phyloP scores from a whole-genome alignment of 2,329 filamentous ascomycete species.

The Arthroderma sp. region DNA sequence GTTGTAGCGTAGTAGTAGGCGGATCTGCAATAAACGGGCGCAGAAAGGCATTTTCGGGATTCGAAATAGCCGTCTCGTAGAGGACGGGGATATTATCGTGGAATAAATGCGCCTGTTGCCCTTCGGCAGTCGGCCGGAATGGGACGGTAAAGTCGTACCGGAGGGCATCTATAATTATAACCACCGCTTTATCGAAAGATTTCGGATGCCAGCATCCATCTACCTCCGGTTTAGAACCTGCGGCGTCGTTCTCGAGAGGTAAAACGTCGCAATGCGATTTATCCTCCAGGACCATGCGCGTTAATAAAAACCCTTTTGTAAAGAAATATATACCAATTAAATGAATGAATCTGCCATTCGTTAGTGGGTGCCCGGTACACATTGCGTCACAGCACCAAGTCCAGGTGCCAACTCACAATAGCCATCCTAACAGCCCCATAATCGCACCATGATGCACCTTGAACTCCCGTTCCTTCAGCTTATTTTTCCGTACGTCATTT shows the following conservation, averaged over 20 bases:
- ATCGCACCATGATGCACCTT: constrained; percentile 26
- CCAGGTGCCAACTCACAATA: constrained; percentile 23
- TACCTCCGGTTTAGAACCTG: constrained; percentile 30
- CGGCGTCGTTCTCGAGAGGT: constrained; percentile 44
- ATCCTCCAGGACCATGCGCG: constrained; percentile 64
- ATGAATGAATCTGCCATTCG: constrained; percentile 49
- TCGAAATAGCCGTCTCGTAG: constrained; percentile 62
- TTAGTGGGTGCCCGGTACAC: neutral
- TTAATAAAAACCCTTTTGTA: constrained; percentile 86
- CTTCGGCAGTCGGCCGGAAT: constrained; percentile 37
- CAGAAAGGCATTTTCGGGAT: constrained; percentile 73
- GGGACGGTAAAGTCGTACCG: constrained; percentile 96
- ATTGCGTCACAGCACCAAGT: neutral
- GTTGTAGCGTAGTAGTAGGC: constrained; percentile 82
- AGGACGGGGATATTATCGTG: constrained; percentile 81
- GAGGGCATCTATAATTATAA: constrained; percentile 83
- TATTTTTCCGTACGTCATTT: constrained; percentile 18
- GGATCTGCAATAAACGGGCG: constrained; percentile 94
- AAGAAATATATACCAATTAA: constrained; percentile 77
- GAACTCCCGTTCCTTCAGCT: constrained; percentile 25
- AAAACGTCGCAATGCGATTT: constrained; percentile 57
- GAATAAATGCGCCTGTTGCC: constrained; percentile 47
- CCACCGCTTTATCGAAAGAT: constrained; percentile 79
- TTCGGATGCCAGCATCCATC: constrained; percentile 92
- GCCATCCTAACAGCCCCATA: constrained; percentile 27